These are phyloP conservation scores for Aphanomyces cochlioides DNA, from an alignment of 352 stramenopile species.

Conservation along the genomic window DNA sequence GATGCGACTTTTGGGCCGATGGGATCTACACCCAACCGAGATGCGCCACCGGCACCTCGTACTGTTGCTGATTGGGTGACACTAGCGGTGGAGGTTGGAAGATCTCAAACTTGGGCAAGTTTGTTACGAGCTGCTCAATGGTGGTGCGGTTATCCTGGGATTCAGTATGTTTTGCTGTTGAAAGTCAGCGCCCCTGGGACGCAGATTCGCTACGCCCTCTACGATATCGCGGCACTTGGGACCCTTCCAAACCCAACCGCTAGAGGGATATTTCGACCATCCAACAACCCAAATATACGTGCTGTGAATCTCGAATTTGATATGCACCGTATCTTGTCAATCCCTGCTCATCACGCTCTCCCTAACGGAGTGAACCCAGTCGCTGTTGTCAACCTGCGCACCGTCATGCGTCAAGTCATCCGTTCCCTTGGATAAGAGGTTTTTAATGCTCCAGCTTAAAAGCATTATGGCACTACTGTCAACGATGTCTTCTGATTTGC, in stretches of 20 bases:
- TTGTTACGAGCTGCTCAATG: constrained; percentile 1
- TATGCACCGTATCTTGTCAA: too few species aligned
- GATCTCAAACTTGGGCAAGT: not conserved
- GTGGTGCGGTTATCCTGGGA: not conserved
- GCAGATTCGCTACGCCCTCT: not conserved
- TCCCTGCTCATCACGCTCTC: too few species aligned
- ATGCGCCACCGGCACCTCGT: not conserved
- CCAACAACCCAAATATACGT: not conserved
- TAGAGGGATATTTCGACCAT: not conserved
- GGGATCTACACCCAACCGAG: not conserved
- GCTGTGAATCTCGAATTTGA: too few species aligned
- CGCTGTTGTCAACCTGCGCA: too few species aligned
- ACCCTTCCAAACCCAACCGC: constrained; percentile 1
- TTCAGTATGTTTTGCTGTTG: constrained; percentile 3
- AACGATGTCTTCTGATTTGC: too few species aligned
- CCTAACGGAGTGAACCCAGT: too few species aligned
- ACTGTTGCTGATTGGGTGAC: not conserved
- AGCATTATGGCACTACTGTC: too few species aligned
- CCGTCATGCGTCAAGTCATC: too few species aligned
- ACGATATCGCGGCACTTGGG: not conserved
- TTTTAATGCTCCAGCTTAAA: too few species aligned
- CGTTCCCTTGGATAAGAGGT: too few species aligned
- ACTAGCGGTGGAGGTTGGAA: constrained; percentile 1
- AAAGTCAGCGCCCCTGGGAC: not conserved
- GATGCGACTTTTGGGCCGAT: not conserved